A percentile compares a stretch with the other conserved stretches of the same genome.
Conservation (phyloP, 225 moss, liverwort and hornwort species). For the Ulota crispa region DNA sequence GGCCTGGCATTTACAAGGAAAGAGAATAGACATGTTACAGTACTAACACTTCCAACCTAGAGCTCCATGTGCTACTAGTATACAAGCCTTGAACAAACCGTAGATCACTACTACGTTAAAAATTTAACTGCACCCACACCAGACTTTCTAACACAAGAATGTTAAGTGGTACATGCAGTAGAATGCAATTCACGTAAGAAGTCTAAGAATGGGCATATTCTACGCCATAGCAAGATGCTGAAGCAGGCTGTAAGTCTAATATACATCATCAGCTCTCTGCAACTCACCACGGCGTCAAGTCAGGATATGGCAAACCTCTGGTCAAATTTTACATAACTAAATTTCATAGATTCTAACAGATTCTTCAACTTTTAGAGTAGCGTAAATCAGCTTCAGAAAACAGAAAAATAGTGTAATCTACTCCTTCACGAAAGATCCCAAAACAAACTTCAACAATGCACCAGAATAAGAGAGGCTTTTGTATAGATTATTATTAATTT, state of each 20-base stretch:
- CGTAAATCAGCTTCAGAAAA: not conserved
- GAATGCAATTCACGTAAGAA: not conserved
- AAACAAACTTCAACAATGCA: not conserved
- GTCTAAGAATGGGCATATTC: not conserved
- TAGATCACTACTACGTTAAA: not conserved
- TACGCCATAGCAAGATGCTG: not conserved
- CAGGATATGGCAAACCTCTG: not conserved
- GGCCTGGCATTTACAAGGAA: not conserved
- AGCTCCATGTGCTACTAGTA: constrained; percentile 20
- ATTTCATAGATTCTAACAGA: not conserved
- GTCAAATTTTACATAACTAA: not conserved
- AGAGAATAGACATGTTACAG: not conserved
- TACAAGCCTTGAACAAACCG: constrained; percentile 29
- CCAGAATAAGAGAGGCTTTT: not conserved
- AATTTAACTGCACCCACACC: not conserved
- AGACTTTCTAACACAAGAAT: not conserved
- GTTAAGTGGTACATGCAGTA: constrained; percentile 1
- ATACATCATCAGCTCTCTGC: constrained; percentile 22
- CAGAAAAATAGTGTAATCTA: not conserved
- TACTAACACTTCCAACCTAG: not conserved
- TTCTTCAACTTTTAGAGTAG: not conserved
- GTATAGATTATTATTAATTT: no score
- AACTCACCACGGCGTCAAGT: not conserved
- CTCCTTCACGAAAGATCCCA: not conserved
- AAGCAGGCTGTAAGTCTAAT: constrained; percentile 21